phyloP scores from a whole-genome alignment of 805 yeast species.

The Zygoascus biomembranicola region DNA sequence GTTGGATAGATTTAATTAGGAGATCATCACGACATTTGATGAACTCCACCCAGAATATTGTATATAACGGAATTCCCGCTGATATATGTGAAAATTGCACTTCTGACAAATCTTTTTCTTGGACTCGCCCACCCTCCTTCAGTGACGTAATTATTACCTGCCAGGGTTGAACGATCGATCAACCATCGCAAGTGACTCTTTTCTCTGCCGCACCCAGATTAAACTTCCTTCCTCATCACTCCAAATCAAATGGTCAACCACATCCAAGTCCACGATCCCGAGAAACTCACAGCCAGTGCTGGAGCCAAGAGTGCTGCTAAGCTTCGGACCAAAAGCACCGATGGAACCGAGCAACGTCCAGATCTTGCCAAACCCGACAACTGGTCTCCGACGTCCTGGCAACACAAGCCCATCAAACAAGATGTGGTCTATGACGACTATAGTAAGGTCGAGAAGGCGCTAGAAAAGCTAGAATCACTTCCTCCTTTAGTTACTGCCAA shows the following conservation, averaged over 20 bases:
- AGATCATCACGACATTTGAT: too few relatives aligned
- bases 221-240: neutral
- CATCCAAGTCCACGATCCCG: constrained; percentile 24
- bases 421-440: constrained; percentile 36
- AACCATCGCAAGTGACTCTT: neutral
- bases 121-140: too few relatives aligned
- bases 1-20: too few relatives aligned
- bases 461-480: constrained; percentile 33
- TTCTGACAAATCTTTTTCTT: too few relatives aligned
- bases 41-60: too few relatives aligned
- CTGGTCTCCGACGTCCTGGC: constrained; percentile 38
- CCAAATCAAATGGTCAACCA: neutral
- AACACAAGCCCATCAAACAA: constrained; percentile 34
- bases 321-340: constrained; percentile 30
- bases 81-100: too few relatives aligned
- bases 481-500: constrained; percentile 35
- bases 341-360: constrained; percentile 8
- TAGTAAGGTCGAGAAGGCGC: constrained; percentile 30
- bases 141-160: too few relatives aligned
- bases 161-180: too few relatives aligned
- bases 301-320: constrained; percentile 32
- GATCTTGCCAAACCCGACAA: constrained; percentile 6
- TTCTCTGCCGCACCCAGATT: neutral
- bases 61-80: too few relatives aligned
- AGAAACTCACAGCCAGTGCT: constrained; percentile 28